Base-by-base conservation (phyloP, 352 stramenopile genomes). In the Pythium volutum region DNA sequence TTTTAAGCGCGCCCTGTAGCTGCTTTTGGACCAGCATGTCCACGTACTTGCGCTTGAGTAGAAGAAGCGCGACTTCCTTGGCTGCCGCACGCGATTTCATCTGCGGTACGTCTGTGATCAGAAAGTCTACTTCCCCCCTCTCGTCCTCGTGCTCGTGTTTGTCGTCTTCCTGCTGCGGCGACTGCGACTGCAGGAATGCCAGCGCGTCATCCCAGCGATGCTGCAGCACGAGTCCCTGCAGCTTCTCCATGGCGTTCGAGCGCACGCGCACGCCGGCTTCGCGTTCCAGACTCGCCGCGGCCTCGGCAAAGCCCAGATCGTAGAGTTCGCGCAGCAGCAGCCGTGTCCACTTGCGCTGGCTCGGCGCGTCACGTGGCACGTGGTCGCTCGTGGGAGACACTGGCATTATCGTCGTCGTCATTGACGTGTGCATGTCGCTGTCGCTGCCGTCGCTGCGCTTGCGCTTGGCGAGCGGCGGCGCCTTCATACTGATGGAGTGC, bases 291-390 rank as follows among this genome's bases (percentile, higher is more conserved):
- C 67, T 56, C 12, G 63, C 64, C 0, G 81, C 84, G 0, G 78
- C 59, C 22, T 70, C 55, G 11, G 39, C 38, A 39, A 76, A 90
- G 10, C 80, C 79, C 18, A 89, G 67, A 61, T 93, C 84, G 66
- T 90, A 88, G 22, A 93, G 74, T 63, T 93, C 84, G 12, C 84
- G 78, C 5, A 93, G 74, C 29, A 93, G 52, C 42, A 91, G 56
- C 23, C 84, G 79, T 52, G 78, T 76, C 84, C 84, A 93, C 50
- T 89, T 88, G 49, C 66, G 70, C 55, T 71, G 71, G 50, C 60
- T 63, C 46, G 60, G 50, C 43, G 26, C 34, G 23, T 72, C 65
- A 20, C 52, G 45, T 18, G 48, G 39, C 25, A 70, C 33, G 50
- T 49, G 63, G 22, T 57, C 50, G 34, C 47, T 22, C 27, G 47